Evolutionary conservation across 140 eudicot species (phyloP), one percentile per base, ranked within the genome.

Genomic region (Ambrosia hybrid): DNA sequence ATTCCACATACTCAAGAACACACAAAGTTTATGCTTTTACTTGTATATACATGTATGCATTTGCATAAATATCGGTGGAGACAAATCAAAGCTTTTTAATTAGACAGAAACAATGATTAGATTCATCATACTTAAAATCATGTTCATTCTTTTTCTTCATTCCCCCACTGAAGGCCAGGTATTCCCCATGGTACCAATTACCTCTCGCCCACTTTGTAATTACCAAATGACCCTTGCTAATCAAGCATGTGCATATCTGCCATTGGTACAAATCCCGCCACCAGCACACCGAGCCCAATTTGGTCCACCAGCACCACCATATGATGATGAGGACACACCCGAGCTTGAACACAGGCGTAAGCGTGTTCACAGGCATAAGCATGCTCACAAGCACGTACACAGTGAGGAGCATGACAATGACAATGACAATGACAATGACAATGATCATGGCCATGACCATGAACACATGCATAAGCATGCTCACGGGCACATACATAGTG

Each of bases 181-280:
- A 14, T 55, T 80, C 30, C 75, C 83, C 1, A 74, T 46, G 39
- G 74, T 76, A 61, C 86, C 83, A 41, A n/a, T 26, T 5, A 52
- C 83, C 38, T 80, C 84, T 15, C 87, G 83, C 36, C 96, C 96
- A 0, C 87, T 89, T 38, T 93, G 98, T 76, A 53, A 62, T 5
- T 79, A 81, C 74, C 93, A 87, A 75, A 71, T 89, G 82, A 77
- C 88, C 37, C 83, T 89, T 51, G 96, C 83, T 4, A 90, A 86
- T 68, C 83, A 80, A 41, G 99, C 96, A 0, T 93, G 99, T 72
- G 69, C 79, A 3, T 49, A 43, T 68, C 65, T 93, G 5, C 97
- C 97, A 5, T 84, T 70, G 52, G 53, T 51, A 7, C 83, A 83
- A 43, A 70, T 73, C 37, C 85, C 96, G 1, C 90, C 98, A 13